Evolutionary conservation across 768 basidiomycete species (phyloP).

Genomic region (Auricularia sp.): DNA sequence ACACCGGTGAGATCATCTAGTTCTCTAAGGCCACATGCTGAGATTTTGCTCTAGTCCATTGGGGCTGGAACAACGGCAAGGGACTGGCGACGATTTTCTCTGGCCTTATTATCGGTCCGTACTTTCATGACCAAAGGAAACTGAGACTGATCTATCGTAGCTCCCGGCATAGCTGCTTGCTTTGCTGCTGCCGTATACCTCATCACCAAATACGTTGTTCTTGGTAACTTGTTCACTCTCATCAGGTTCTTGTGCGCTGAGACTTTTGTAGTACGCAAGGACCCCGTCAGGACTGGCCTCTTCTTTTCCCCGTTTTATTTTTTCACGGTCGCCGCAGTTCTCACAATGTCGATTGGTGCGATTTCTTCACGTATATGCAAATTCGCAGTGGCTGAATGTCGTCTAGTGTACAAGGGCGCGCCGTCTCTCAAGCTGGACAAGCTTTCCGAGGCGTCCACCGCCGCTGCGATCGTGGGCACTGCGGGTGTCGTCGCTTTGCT

Average conservation of each 20-base stretch:
- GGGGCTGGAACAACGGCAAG: conserved; percentile 34
- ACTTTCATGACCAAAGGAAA: no score
- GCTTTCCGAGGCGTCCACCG: conserved; percentile 18
- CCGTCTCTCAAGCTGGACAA: conserved; percentile 27
- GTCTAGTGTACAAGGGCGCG: conserved; percentile 27
- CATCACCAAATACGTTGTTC: conserved; percentile 25
- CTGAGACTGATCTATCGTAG: conserved; percentile 1
- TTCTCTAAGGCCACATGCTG: background rate
- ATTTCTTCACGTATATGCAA: background rate
- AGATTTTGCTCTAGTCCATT: conserved; percentile 17
- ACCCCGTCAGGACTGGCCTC: conserved; percentile 23
- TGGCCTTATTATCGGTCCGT: conserved; percentile 12
- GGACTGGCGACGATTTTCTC: conserved; percentile 28
- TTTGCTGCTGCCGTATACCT: conserved; percentile 26
- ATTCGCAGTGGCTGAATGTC: background rate
- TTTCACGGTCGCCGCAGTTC: conserved; percentile 22
- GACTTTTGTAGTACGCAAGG: conserved; percentile 11
- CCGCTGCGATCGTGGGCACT: conserved; percentile 27
- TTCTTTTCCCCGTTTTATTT: conserved; percentile 23
- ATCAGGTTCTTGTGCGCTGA: background rate
- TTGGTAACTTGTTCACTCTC: conserved; percentile 7
- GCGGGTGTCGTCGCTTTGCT: conserved; percentile 23
- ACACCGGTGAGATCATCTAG: conserved; percentile 6
- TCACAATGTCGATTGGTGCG: conserved; percentile 28
- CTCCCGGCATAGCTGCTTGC: conserved; percentile 24